These are phyloP conservation scores for Ambrosia hybrid DNA, from an alignment of 140 eudicot species.

Conservation along the genomic window DNA sequence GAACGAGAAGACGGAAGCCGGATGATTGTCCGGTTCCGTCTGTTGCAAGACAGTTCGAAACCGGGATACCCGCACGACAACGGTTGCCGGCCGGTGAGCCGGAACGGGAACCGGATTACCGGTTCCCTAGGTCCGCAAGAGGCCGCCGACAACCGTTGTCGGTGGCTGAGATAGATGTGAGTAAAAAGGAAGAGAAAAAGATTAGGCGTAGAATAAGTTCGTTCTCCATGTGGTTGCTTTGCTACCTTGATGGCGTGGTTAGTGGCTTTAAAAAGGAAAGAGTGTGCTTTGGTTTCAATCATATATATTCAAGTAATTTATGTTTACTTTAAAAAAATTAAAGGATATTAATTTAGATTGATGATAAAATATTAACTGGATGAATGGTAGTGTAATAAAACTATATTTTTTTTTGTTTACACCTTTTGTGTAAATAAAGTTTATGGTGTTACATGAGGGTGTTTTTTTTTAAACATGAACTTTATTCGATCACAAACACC, in stretches of 20 bases:
- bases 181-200: slow-evolving; percentile 21
- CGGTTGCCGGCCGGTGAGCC: slow-evolving; percentile 37
- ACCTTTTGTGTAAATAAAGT: no score
- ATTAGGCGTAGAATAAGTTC: slow-evolving; percentile 12
- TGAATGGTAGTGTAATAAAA: no score
- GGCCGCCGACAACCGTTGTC: slow-evolving; percentile 26
- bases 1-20: slow-evolving; percentile 49
- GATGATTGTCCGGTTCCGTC: slow-evolving; percentile 34
- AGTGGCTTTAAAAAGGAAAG: not conserved
- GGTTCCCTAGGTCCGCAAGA: slow-evolving; percentile 43
- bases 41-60: slow-evolving; percentile 49
- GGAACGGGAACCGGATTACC: slow-evolving; percentile 57
- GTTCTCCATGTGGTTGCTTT: slow-evolving; percentile 27
- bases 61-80: slow-evolving; percentile 58
- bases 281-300: slow-evolving; percentile 10
- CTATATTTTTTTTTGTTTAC: no score
- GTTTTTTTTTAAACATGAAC: no score
- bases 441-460: no score
- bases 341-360: no score
- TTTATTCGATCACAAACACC: no score
- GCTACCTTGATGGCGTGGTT: not conserved
- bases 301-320: no score
- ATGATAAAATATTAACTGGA: no score
- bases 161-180: slow-evolving; percentile 20
- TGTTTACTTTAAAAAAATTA: no score